A percentile compares a stretch with the other conserved stretches of the same genome.
These are phyloP conservation scores for Phytophthora lateralis DNA, from an alignment of 352 stramenopile species.

Conservation along the genomic window DNA sequence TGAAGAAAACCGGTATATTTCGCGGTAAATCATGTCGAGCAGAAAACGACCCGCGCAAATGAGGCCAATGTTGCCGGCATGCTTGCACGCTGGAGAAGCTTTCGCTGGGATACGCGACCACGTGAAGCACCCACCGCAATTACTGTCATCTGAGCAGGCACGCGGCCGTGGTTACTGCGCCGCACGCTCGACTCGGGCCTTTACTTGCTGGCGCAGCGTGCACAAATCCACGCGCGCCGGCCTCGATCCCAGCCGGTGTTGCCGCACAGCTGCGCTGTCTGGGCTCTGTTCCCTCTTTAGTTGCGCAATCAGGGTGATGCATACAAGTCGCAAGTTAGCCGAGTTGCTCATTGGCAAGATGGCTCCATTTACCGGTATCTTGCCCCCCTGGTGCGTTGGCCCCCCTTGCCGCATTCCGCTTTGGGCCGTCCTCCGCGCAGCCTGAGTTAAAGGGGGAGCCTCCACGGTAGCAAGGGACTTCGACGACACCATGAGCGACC, in stretches of 20 bases:
- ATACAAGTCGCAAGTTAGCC: constrained; percentile 13
- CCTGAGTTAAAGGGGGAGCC: constrained; percentile 16
- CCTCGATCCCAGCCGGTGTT: constrained; percentile 22
- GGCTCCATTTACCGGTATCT: constrained; percentile 34
- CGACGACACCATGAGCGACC: constrained; percentile 39
- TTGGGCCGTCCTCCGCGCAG: constrained; percentile 17
- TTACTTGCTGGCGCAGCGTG: constrained; percentile 4
- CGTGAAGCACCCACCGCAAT: constrained; percentile 10
- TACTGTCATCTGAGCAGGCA: background rate
- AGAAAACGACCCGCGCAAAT: constrained; percentile 29
- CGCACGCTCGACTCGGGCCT: background rate
- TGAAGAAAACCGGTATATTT: background rate
- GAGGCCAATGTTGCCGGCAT: background rate
- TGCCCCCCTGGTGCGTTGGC: constrained; percentile 6
- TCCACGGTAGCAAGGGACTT: constrained; percentile 5
- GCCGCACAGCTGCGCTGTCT: constrained; percentile 26
- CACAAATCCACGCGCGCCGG: constrained; percentile 26
- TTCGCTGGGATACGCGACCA: constrained; percentile 11
- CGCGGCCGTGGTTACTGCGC: constrained; percentile 6
- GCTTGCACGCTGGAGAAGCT: constrained; percentile 11
- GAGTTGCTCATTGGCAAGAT: constrained; percentile 25
- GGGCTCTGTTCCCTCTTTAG: constrained; percentile 12
- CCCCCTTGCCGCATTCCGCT: constrained; percentile 28
- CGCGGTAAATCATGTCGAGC: constrained; percentile 44
- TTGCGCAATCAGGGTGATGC: constrained; percentile 16